Base-by-base conservation (phyloP, 1,139 yeast species). In the Taphrina flavorubra region DNA sequence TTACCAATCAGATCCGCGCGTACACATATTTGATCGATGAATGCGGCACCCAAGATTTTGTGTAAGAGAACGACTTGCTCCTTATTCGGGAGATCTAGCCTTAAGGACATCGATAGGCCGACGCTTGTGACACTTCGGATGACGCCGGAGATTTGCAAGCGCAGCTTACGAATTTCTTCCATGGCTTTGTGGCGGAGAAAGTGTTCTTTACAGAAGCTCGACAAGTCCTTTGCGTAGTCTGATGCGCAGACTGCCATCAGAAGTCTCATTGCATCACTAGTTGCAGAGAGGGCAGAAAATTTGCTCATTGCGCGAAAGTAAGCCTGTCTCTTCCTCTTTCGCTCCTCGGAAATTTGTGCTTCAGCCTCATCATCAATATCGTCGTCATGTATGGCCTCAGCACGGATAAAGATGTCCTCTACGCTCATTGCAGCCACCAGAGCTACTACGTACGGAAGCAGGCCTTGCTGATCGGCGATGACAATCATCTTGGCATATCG, bases 1-100 rank as follows among this genome's bases (percentile, higher is more conserved):
- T 49, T 62, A n/a, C 90, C 86, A 11, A 87, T 79, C 42, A 87
- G 74, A 75, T 92, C 97, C 0, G 90, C 94, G 71, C 98, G 82
- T 14, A 90, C 84, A 0, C 97, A 96, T 20, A 94, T 84, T 75
- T 90, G 97, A 77, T 95, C 99, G 62, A 94, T 82, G 74, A 90
- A 95, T 0, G 99, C 99, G 0, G 97, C 88, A 1, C 97, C 86
- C 10, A 94, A 81, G 87, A 95, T 92, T 78, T 95, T 99, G 75
- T 92, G 92, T 72, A 95, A 79, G 0, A 96, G 89, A 68, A 86
- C 84, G 11, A 91, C 77, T 79, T 95, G 99, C 16, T 79, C 77
- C 62, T 85, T 83, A 10, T 83, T 78, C 0, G 99, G 99, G 10
- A 90, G 86, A 0, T 83, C 85, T 39, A 91, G 80, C 74, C 86